Conservation (phyloP, 2,329 filamentous ascomycete genomes). For the Arachnomyces sp. region DNA sequence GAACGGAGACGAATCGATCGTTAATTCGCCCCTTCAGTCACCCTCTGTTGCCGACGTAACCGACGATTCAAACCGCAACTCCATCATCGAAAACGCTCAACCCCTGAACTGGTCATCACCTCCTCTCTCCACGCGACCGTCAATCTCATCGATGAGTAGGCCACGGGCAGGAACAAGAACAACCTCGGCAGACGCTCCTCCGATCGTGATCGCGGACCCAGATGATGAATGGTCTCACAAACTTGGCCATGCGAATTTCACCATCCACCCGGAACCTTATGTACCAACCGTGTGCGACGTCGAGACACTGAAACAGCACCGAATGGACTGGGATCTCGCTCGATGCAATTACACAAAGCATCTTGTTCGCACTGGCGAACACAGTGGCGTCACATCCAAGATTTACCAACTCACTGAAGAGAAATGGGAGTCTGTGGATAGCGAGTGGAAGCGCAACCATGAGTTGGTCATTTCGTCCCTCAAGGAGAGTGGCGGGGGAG, state of each 20-base stretch:
- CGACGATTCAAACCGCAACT: constrained; percentile 32
- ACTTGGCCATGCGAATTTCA: constrained; percentile 90
- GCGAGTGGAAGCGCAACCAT: constrained; percentile 62
- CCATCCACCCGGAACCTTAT: constrained; percentile 75
- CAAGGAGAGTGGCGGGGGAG: constrained; percentile 21
- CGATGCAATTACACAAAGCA: constrained; percentile 84
- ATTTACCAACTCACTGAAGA: constrained; percentile 77
- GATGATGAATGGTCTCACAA: constrained; percentile 75
- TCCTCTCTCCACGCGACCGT: constrained; percentile 67
- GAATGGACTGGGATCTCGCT: constrained; percentile 73
- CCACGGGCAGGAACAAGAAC: constrained; percentile 36
- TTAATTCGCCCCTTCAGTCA: constrained; percentile 77
- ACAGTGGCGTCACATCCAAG: constrained; percentile 83
- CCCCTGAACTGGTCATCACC: constrained; percentile 53
- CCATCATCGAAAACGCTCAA: constrained; percentile 43
- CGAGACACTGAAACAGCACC: constrained; percentile 55
- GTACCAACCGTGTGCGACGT: constrained; percentile 54
- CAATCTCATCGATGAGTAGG: constrained; percentile 62
- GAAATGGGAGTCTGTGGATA: constrained; percentile 79
- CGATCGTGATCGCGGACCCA: constrained; percentile 55
- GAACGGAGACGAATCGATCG: constrained; percentile 43
- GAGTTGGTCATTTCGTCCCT: constrained; percentile 53
- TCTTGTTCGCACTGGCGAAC: constrained; percentile 75
- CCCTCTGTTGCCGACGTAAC: constrained; percentile 63
- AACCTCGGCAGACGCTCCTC: constrained; percentile 41